Percentiles rank a stretch among this genome's conserved stretches.
These are phyloP conservation scores for Apophysomyces variabilis DNA, from an alignment of 371 early-diverging fungal species.

Conservation along the genomic window DNA sequence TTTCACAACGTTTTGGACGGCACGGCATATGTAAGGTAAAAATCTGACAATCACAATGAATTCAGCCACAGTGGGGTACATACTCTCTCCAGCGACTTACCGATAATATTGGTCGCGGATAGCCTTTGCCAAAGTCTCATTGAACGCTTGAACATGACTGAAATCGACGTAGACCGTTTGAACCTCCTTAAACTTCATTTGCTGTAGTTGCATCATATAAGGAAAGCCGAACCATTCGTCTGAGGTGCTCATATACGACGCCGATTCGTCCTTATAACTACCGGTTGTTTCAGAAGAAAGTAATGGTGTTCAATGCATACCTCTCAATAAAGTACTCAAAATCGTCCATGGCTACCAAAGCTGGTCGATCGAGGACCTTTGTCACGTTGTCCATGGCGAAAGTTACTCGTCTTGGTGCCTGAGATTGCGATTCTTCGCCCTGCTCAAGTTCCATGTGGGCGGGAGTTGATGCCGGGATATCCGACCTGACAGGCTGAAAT, in stretches of 20 bases:
- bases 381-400: constrained; percentile 52
- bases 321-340: constrained; percentile 80
- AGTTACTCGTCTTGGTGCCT: constrained; percentile 31
- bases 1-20: constrained; percentile 79
- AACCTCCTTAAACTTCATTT: constrained; percentile 59
- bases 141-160: constrained; percentile 64
- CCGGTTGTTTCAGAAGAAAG: neutral
- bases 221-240: constrained; percentile 44
- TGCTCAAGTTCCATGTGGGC: constrained; percentile 38
- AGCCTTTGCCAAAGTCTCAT: constrained; percentile 71
- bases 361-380: constrained; percentile 78
- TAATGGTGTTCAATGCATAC: constrained; percentile 38
- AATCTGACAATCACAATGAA: constrained; percentile 52
- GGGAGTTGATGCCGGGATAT: constrained; percentile 34
- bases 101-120: constrained; percentile 80
- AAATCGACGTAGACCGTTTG: constrained; percentile 84
- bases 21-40: constrained; percentile 84
- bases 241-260: constrained; percentile 33
- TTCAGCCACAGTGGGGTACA: neutral
- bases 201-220: constrained; percentile 64
- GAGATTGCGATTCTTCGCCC: constrained; percentile 21
- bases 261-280: constrained; percentile 37
- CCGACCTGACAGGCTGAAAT: constrained; percentile 29
- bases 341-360: constrained; percentile 73
- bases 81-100: constrained; percentile 29